These are phyloP conservation scores for Phlebiopsis gigantea DNA, from an alignment of 768 basidiomycete species.

Conservation along the genomic window DNA sequence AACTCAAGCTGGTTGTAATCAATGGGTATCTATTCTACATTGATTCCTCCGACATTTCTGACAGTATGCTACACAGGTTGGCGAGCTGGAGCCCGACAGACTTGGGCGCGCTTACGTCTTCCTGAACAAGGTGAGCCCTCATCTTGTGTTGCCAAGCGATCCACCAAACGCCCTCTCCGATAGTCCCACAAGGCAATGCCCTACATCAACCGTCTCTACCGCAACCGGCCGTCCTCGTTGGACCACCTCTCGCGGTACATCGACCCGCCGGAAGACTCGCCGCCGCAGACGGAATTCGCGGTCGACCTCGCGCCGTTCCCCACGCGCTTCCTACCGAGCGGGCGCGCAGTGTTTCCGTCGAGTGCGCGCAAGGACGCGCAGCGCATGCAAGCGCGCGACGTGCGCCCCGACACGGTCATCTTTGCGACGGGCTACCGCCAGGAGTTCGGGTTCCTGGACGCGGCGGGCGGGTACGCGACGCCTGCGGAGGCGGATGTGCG, in stretches of 20 bases:
- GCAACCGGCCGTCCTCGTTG: conserved; percentile 36
- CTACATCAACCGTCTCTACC: conserved; percentile 55
- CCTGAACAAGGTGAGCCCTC: conserved; percentile 43
- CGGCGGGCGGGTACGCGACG: conserved; percentile 33
- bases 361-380: conserved; percentile 38
- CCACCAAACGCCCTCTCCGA: not conserved
- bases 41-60: not conserved
- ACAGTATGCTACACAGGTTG: conserved; percentile 30
- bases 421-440: conserved; percentile 47
- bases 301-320: conserved; percentile 59
- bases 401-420: conserved; percentile 44
- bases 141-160: not conserved
- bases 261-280: conserved; percentile 47
- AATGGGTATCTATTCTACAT: not conserved
- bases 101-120: conserved; percentile 61
- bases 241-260: conserved; percentile 50
- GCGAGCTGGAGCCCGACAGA: conserved; percentile 46
- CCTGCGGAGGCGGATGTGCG: conserved; percentile 39
- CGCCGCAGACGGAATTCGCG: conserved; percentile 36
- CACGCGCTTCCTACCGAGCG: conserved; percentile 33
- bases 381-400: conserved; percentile 33
- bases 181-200: conserved; percentile 54
- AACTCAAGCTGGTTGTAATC: not conserved
- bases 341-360: conserved; percentile 41
- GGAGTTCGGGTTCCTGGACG: conserved; percentile 37